Base-by-base conservation (phyloP, 352 stramenopile genomes). In the Globisporangium recalcitrans region DNA sequence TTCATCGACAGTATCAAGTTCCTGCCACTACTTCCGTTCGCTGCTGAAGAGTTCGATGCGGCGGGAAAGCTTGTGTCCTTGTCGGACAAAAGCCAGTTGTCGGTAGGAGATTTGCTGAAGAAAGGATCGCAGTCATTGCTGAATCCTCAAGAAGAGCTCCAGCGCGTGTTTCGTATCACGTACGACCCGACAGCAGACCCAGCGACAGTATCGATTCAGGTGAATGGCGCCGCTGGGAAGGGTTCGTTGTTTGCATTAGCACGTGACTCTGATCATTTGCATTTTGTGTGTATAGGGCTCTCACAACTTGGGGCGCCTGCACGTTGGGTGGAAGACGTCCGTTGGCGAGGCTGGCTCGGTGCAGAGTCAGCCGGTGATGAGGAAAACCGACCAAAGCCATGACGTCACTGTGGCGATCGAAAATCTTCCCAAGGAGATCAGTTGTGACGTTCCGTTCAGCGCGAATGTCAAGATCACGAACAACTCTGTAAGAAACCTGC, bases 1-100 rank as follows among this genome's bases (percentile, higher is more conserved):
- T 92, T 88, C 49, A 58, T 93, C 21, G 86, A 95, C 47, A 90
- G 73, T 46, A 91, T 95, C 63, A 83, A 78, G 53, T 93, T 95
- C 61, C 61, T 89, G 42, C 62, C 86, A 1, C 63, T 85, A 22
- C 22, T 68, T 13, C 85, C 84, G 13, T 95, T 95, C 32, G 67
- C 52, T 8, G 74, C 75, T 0, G 67, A 61, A 36, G 70, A 82
- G 26, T 62, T 85, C 19, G 75, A 86, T 46, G 27, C 2, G 16
- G n/a, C 10, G 26, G 26, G 48, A 31, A 54, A 54, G 8, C 4
- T 6, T 19, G 31, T 19, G 24, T 1, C 10, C 11, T n/a, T 14
- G 8, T 34, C 31, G 48, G 26, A 52, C 27, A 48, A 34, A 29
- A 42, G 11, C 27, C 40, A 31, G 13, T 29, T 24, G 19, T 34